phyloP scores from a whole-genome alignment of 2,329 filamentous ascomycete species.

The Cordyceps militaris region DNA sequence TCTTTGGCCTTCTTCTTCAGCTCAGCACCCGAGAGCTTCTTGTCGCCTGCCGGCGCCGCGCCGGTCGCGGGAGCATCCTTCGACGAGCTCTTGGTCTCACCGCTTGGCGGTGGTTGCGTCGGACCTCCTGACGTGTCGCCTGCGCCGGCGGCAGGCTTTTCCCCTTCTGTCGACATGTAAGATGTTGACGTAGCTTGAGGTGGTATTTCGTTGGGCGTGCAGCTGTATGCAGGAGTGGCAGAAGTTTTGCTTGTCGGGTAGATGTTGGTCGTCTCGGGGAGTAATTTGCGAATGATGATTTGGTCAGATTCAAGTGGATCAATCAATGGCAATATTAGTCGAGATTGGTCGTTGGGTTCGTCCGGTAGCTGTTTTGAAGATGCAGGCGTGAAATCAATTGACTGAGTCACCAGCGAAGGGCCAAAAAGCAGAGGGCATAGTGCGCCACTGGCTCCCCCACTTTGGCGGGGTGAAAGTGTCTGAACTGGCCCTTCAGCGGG shows the following conservation, averaged over 20 bases:
- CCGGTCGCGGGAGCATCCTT: slow-evolving; percentile 15
- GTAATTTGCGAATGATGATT: too few species aligned
- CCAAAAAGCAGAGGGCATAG: neutral
- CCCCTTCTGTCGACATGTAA: slow-evolving; percentile 28
- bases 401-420: slow-evolving; percentile 8
- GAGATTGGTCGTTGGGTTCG: neutral
- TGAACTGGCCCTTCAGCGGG: neutral
- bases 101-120: slow-evolving; percentile 21
- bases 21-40: slow-evolving; percentile 66
- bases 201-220: slow-evolving; percentile 11
- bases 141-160: slow-evolving; percentile 22
- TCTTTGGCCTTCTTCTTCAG: slow-evolving; percentile 85
- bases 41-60: slow-evolving; percentile 24
- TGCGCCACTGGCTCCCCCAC: slow-evolving; percentile 5
- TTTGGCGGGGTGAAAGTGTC: slow-evolving; percentile 8
- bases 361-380: neutral
- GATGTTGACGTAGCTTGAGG: neutral
- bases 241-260: neutral
- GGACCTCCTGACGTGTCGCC: slow-evolving; percentile 18
- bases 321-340: neutral
- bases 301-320: neutral
- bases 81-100: slow-evolving; percentile 18
- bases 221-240: slow-evolving; percentile 8
- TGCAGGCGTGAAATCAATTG: neutral
- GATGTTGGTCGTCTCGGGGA: neutral